Percentiles rank a stretch among this genome's conserved stretches.
phyloP scores from a whole-genome alignment of 345 rosid species.

The Eucalyptus regnans region DNA sequence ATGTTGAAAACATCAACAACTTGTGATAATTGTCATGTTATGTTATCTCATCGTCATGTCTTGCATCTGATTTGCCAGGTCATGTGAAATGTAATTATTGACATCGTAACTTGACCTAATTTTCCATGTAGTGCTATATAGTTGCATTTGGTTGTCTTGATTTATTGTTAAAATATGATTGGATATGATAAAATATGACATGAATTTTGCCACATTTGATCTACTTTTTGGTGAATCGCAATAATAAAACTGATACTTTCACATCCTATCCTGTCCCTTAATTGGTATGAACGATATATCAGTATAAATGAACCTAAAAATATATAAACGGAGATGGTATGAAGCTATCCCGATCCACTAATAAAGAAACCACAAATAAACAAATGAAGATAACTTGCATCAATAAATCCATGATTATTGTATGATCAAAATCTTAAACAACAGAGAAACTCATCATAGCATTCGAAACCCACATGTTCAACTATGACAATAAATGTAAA shows the following conservation, averaged over 20 bases:
- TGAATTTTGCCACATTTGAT: background rate
- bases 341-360: background rate
- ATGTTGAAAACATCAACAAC: background rate
- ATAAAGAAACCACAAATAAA: background rate
- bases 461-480: background rate
- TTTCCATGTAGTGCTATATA: no score
- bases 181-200: background rate
- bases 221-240: background rate
- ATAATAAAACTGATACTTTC: background rate
- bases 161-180: background rate
- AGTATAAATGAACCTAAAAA: background rate
- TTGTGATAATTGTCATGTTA: background rate
- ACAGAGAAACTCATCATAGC: background rate
- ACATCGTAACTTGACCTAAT: background rate
- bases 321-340: background rate
- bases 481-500: background rate
- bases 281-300: background rate
- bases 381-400: background rate
- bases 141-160: no score
- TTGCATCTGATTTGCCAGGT: background rate
- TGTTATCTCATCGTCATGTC: background rate
- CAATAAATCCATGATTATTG: background rate
- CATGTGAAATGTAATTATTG: background rate
- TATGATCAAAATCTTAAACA: background rate
- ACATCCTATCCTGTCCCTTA: rapidly evolving